Base-by-base conservation (phyloP, 2,329 filamentous ascomycete genomes). In the Aaosphaeria pasadenensis region DNA sequence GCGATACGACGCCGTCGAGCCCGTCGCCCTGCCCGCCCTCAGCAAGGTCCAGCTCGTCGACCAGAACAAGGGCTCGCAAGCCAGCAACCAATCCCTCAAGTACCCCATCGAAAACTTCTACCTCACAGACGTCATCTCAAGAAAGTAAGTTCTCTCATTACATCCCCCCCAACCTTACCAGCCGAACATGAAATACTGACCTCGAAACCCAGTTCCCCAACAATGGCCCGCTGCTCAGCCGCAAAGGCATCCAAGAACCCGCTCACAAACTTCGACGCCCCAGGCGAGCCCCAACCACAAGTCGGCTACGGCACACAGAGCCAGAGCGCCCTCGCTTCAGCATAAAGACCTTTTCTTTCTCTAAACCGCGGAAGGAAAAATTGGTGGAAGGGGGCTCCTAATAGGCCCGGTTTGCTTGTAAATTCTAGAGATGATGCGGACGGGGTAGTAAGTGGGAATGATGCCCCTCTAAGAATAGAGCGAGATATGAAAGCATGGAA, bases 181-280 rank as follows among this genome's bases (percentile, higher is more conserved):
- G 17, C 17, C 17, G 17, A 24, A 24, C 17, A 24, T 24, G 17
- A 24, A 24, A 24, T 24, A 36, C 33, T 36, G 4, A 36, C 33
- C 7, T 9, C 7, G 7, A 9, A 36, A 9, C 39, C 38, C 53
- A 95, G 91, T 78, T 96, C 91, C 54, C 91, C 94, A 44, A 99
- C 94, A 49, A 99, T 99, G 94, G 94, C 94, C 51, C 88, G 94
- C 69, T 96, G 91, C 80, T 95, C 91, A 43, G 92, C 89, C 45
- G 88, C 91, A 58, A 97, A 96, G 82, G 88, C 87, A 39, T 64
- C 71, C 43, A 76, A 76, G 61, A 74, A 77, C 58, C 68, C 75
- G 29, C 56, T 72, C 49, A 78, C 73, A 30, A 77, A 78, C 62
- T 78, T 78, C 62, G 74, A 78, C 74, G 76, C 76, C 45, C 73